Evolutionary conservation across 225 moss, liverwort and hornwort genomes (phyloP), one percentile per base, ranked within the genome.

Genomic region (Takakia lepidozioides): DNA sequence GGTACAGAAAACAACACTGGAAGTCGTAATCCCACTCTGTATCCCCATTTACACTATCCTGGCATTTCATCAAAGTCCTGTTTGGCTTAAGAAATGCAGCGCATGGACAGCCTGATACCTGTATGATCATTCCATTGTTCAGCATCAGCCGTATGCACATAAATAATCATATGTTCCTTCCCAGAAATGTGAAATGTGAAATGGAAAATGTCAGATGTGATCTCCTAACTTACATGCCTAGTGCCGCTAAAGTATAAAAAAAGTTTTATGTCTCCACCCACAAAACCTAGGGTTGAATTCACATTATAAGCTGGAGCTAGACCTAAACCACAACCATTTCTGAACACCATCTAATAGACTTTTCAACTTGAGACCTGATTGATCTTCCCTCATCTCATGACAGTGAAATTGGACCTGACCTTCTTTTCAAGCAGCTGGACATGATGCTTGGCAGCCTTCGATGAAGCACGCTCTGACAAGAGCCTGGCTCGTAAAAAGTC

Each of bases 51-150:
- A n/a, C 24, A 38, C 34, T 63, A 27, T 67, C 74, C 52, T 71
- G 59, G 20, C 52, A n/a, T n/a, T n/a, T n/a, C 61, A 48, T 64
- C 62, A 21, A n/a, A n/a, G n/a, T n/a, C n/a, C 43, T 55, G 54
- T 72, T 72, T 27, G 66, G 60, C 27, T 71, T 64, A 6, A 71
- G 68, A 68, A 91, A 98, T 20, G 86, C 80, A 39, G 71, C 75
- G 23, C 69, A 73, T 52, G 95, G 90, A 56, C 68, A 80, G 35
- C 95, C 95, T 19, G 72, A 82, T 58, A 75, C 71, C 92, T 89
- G 63, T 41, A 54, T 48, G 51, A 63, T n/a, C 51, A 39, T 28
- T 37, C 36, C 32, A 55, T n/a, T n/a, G n/a, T n/a, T n/a, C n/a
- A n/a, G n/a, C n/a, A n/a, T n/a, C n/a, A n/a, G n/a, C n/a, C n/a